A percentile compares a stretch with the other conserved stretches of the same genome.
phyloP scores from a whole-genome alignment of 2,329 filamentous ascomycete species.

The Colletotrichum spaethianum region DNA sequence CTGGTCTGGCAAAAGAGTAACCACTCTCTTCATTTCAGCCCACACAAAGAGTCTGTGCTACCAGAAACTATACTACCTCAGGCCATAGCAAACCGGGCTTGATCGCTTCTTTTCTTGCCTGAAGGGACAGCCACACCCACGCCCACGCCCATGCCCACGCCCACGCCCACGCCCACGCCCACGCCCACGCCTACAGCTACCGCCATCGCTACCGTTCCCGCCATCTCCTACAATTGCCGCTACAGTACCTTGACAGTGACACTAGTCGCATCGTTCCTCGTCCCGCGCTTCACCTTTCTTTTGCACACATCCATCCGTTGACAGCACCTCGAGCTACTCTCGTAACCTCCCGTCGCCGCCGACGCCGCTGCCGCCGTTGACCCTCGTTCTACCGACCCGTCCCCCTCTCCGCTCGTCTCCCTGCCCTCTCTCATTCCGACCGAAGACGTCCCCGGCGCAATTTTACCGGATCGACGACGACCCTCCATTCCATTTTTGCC shows the following conservation, averaged over 20 bases:
- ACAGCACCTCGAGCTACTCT: constrained; percentile 8
- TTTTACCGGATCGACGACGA: neutral
- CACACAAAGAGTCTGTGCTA: neutral
- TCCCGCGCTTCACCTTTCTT: constrained; percentile 19
- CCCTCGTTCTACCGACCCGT: constrained; percentile 8
- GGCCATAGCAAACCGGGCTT: neutral
- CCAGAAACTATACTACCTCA: neutral
- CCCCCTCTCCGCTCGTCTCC: neutral
- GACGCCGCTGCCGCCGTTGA: constrained; percentile 8
- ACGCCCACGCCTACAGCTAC: constrained; percentile 2
- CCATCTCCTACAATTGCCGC: constrained; percentile 1
- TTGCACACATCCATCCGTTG: constrained; percentile 16
- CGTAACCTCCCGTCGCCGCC: neutral
- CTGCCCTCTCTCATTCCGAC: neutral
- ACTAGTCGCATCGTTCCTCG: constrained; percentile 2
- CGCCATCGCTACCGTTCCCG: neutral
- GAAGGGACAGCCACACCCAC: constrained; percentile 4
- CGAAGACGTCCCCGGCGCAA: constrained; percentile 5
- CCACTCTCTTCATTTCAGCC: neutral
- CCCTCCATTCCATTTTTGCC: neutral
- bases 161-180: too few species aligned
- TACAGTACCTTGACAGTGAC: constrained; percentile 9
- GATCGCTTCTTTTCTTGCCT: neutral
- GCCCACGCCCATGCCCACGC: neutral
- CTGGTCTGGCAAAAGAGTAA: neutral